Evolutionary conservation across 768 basidiomycete genomes (phyloP), one percentile per base, ranked within the genome.

Genomic region (Nidularia sp.): DNA sequence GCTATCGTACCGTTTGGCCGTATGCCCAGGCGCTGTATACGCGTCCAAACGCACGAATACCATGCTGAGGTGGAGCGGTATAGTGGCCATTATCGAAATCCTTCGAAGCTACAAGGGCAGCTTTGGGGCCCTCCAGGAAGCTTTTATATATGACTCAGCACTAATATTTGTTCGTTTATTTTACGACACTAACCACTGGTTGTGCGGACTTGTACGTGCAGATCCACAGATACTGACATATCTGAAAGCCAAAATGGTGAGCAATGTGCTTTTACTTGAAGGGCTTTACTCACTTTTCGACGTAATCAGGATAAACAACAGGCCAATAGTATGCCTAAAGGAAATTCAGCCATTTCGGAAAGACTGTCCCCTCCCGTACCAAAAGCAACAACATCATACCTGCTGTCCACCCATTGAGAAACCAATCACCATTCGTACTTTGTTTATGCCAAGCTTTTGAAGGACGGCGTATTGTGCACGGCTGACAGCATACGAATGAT

Each of bases 21-120:
- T 82, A 82, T 6, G 80, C 79, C 80, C 82, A 83, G 29, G 78
- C 79, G 41, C 76, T 76, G 55, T 80, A 83, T 2, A 69, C 80
- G 9, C 82, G 71, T 2, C 72, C 80, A 52, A 81, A 83, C 7
- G 81, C 81, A 13, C 81, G 74, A 35, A 83, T 64, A 29, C 80
- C 81, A 34, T 68, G 66, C 54, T 79, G 70, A 1, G 81, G 78
- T 3, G 64, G 60, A 7, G 64, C 57, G 47, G 61, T 78, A 59
- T 83, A 84, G 57, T 81, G 79, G 0, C 81, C 81, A 42, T 71
- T 58, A 1, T 79, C 65, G 59, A 80, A 85, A 55, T 83, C 81
- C 57, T 75, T 76, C 13, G 83, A 81, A 29, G 76, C 73, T 0
- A 72, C 50, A 45, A 84, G 65, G 2, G 83, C 79, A 10, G 79